Percentiles rank a stretch among this genome's conserved stretches.
These are phyloP conservation scores for Jackrogersella multiformis DNA, from an alignment of 495 filamentous ascomycete genomes.

Conservation along the genomic window DNA sequence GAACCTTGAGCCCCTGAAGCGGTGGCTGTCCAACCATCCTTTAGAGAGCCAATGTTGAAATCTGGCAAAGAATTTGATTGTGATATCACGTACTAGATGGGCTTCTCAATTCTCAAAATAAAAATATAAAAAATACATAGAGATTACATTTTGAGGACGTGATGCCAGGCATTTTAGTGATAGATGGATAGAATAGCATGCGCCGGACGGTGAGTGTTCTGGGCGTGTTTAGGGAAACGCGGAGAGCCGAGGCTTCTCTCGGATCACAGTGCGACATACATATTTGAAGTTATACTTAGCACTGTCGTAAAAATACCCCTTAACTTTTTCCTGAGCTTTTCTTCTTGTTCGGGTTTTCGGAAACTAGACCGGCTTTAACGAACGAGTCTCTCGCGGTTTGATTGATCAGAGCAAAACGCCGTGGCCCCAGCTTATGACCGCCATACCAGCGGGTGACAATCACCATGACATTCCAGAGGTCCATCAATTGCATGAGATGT, in stretches of 20 bases:
- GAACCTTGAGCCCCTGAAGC: conserved; percentile 77
- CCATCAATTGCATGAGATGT: conserved; percentile 93
- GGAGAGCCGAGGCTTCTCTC: conserved; percentile 34
- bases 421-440: conserved; percentile 84
- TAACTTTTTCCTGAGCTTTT: conserved; percentile 53
- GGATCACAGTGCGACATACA: conserved; percentile 16
- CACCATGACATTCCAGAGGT: conserved; percentile 89
- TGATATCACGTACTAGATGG: conserved; percentile 5
- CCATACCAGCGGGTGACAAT: conserved; percentile 98
- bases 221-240: neutral
- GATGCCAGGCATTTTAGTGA: neutral
- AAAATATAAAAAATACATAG: neutral
- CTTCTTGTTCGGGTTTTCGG: conserved; percentile 66
- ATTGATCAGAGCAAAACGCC: conserved; percentile 90
- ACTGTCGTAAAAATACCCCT: conserved; percentile 27
- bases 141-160: neutral
- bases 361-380: conserved; percentile 76
- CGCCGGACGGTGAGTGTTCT: neutral
- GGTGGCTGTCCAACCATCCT: conserved; percentile 65
- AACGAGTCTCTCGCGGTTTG: conserved; percentile 84
- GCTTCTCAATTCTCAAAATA: neutral
- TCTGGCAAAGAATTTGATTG: neutral
- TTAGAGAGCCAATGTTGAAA: neutral
- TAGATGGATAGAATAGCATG: neutral
- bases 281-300: conserved; percentile 8